Base-by-base conservation (phyloP, 2,329 filamentous ascomycete genomes). In the Diaporthe amygdali region DNA sequence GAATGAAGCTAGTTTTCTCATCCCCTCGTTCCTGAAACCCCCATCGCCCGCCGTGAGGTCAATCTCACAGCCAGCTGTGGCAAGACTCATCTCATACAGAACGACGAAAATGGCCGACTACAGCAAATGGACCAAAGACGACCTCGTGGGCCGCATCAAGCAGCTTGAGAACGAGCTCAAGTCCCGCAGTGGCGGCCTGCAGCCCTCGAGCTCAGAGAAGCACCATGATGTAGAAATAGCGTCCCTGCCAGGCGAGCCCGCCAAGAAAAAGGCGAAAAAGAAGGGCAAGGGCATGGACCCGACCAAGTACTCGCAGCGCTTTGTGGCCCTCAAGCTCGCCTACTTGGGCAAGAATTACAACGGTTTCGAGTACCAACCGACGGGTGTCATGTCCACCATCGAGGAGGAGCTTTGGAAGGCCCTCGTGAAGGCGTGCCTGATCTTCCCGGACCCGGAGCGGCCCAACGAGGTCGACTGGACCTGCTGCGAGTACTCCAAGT, bases 361-460 rank as follows among this genome's bases (percentile, higher is more conserved):
- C 81, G 96, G 96, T 1, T 97, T 95, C 80, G 96, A 99, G 84
- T 94, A 96, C 81, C 92, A 96, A 78, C 87, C 88, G 72, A 90
- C 90, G 75, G 92, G 93, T 72, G 83, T 90, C 4, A 81, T 94
- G 73, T 91, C 96, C 6, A 95, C 95, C 0, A 93, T 99, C 73
- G 96, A 99, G 81, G 95, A 97, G 82, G 93, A 95, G 81, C 80
- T 99, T 61, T 99, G 95, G 94, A 95, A 95, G 82, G 96, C 95
- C 0, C 84, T 99, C 75, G 90, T 92, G 69, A 96, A 93, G 81
- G 90, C 93, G 6, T 90, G 93, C 67, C 85, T 99, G 73, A 97
- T 99, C 71, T 72, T 72, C 27, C 71, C 71, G 7, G 92, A 93
- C 73, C 93, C 94, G 20, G 84, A 88, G 71, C 85, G 86, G 75